These are phyloP conservation scores for Rasamsonia emersonii DNA, from an alignment of 2,329 filamentous ascomycete species.

Conservation along the genomic window DNA sequence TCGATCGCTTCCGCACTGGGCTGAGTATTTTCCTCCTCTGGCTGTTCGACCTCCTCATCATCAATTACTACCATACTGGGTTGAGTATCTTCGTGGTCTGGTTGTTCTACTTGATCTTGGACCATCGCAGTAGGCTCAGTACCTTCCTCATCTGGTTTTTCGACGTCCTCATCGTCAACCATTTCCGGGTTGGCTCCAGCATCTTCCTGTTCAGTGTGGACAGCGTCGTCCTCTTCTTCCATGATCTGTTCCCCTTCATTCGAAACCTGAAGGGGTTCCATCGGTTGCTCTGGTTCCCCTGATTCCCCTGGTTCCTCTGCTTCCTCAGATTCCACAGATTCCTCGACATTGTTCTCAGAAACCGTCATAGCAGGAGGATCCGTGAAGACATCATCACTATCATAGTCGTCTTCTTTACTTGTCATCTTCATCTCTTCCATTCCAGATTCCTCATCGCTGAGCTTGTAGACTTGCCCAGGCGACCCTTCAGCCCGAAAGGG, in stretches of 20 bases:
- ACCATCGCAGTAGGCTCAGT: neutral
- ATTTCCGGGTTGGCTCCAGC: slow-evolving; percentile 2
- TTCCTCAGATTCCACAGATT: slow-evolving; percentile 1
- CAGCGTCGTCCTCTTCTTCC: slow-evolving; percentile 1
- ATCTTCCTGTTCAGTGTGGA: slow-evolving; percentile 2
- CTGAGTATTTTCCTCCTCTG: too few species aligned
- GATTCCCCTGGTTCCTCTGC: slow-evolving; percentile 3
- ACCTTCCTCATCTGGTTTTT: neutral
- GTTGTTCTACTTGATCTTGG: slow-evolving; percentile 1
- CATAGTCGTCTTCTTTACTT: neutral
- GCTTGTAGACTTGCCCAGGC: slow-evolving; percentile 10
- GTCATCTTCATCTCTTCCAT: slow-evolving; percentile 3
- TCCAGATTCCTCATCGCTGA: slow-evolving; percentile 5
- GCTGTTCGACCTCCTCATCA: too few species aligned
- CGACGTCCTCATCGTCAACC: slow-evolving; percentile 2
- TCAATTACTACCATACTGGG: too few species aligned
- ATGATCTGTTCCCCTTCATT: neutral
- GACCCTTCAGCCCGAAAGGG: neutral
- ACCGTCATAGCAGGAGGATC: neutral
- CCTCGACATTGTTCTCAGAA: slow-evolving; percentile 1
- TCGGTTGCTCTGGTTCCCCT: neutral
- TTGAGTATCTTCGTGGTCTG: neutral
- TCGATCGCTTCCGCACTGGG: too few species aligned
- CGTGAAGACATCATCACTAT: slow-evolving; percentile 8
- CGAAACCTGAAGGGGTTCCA: neutral